Evolutionary conservation across 139 green algal species (phyloP).

Genomic region (Coccomyxa sp.): DNA sequence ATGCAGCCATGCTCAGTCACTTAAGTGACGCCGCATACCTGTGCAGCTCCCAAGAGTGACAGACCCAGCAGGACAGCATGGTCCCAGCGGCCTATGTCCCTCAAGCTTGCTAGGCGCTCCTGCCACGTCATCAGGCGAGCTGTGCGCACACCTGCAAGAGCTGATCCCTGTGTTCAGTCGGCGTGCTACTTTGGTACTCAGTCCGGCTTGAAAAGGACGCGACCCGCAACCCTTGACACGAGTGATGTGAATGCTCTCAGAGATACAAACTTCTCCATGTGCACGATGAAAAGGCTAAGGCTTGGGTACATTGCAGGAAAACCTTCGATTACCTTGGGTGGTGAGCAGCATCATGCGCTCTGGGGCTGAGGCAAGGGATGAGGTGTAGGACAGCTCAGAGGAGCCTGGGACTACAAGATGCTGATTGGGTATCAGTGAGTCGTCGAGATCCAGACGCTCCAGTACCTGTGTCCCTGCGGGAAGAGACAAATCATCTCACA

Average conservation of each 20-base stretch:
- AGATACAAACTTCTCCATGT: too few species aligned
- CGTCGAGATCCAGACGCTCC: conserved; percentile 10
- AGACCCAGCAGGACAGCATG: conserved; percentile 26
- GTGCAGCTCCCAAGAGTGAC: background rate
- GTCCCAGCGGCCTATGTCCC: conserved; percentile 11
- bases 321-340: conserved; percentile 18
- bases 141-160: conserved; percentile 34
- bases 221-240: too few species aligned
- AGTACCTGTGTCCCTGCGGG: background rate
- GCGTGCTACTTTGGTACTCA: too few species aligned
- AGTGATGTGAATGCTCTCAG: too few species aligned
- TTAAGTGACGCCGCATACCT: too few species aligned
- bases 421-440: conserved; percentile 1
- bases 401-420: conserved; percentile 3
- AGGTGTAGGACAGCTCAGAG: conserved; percentile 11
- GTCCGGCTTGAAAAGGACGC: too few species aligned
- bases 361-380: conserved; percentile 2
- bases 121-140: conserved; percentile 47
- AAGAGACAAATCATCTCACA: too few species aligned
- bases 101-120: conserved; percentile 43
- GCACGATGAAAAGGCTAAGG: too few species aligned
- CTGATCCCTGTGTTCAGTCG: too few species aligned
- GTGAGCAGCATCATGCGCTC: conserved; percentile 40
- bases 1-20: too few species aligned
- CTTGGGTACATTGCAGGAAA: background rate